Conservation (phyloP, 2,329 filamentous ascomycete species). For the Paracorniculantispora psalliotae region DNA sequence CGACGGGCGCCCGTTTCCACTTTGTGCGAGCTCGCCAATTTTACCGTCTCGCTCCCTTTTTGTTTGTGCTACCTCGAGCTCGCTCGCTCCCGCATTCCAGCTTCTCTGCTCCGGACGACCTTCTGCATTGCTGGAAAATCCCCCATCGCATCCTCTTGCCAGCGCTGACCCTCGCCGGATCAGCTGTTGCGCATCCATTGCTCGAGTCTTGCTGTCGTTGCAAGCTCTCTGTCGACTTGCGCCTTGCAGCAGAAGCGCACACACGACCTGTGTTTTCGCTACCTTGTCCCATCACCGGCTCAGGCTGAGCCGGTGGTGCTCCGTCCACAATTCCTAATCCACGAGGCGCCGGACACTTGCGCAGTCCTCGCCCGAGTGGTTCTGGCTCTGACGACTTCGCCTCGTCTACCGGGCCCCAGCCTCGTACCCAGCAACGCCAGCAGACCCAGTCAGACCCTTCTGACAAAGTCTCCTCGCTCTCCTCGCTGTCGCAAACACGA, state of each 20-base stretch:
- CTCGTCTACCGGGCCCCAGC: background rate
- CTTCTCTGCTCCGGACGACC: background rate
- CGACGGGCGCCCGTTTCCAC: slow-evolving; percentile 2
- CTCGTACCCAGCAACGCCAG: slow-evolving; percentile 8
- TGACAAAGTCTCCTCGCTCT: slow-evolving; percentile 30
- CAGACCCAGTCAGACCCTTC: background rate
- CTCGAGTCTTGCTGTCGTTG: background rate
- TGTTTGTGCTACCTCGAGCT: background rate
- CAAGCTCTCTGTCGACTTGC: background rate
- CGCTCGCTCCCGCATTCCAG: slow-evolving; percentile 5
- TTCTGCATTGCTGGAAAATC: background rate
- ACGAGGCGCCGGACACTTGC: slow-evolving; percentile 14
- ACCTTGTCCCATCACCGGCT: slow-evolving; percentile 12
- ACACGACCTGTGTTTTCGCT: background rate
- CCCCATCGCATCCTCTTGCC: background rate
- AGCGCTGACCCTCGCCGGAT: background rate
- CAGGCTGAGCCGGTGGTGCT: slow-evolving; percentile 12
- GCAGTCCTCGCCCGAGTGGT: slow-evolving; percentile 9
- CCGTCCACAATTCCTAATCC: slow-evolving; percentile 9
- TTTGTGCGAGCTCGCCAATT: slow-evolving; percentile 5
- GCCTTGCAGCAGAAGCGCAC: background rate
- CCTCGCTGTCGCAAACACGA: slow-evolving; percentile 42
- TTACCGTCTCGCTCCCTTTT: background rate
- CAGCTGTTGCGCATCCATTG: background rate
- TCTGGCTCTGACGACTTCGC: slow-evolving; percentile 11